These are phyloP conservation scores for Beauveria pseudobassiana DNA, from an alignment of 2,329 filamentous ascomycete species.

Conservation along the genomic window DNA sequence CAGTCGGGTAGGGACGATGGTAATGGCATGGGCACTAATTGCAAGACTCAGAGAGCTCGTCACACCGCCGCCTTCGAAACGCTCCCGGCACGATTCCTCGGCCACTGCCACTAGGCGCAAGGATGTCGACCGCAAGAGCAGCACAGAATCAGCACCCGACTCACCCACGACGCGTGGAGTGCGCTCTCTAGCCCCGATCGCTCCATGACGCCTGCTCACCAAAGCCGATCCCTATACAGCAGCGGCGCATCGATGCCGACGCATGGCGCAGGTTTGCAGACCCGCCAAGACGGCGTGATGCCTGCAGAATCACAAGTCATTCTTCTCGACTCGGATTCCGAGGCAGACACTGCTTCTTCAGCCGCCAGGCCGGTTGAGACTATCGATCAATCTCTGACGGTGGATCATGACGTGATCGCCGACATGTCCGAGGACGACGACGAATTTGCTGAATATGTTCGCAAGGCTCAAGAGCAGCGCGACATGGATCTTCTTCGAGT, in stretches of 20 bases:
- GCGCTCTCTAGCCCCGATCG: constrained; percentile 6
- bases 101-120: constrained; percentile 15
- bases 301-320: constrained; percentile 18
- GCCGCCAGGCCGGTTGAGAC: constrained; percentile 14
- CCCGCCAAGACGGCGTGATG: neutral
- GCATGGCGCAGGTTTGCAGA: neutral
- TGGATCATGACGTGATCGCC: constrained; percentile 10
- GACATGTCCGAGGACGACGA: constrained; percentile 28
- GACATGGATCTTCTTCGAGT: constrained; percentile 11
- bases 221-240: neutral
- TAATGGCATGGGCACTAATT: neutral
- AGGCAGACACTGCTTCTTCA: constrained; percentile 11
- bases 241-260: neutral
- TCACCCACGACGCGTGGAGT: neutral
- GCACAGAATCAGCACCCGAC: neutral
- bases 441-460: constrained; percentile 39
- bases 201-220: neutral
- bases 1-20: too few species aligned
- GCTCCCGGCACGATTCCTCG: constrained; percentile 19
- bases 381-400: neutral
- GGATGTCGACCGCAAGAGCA: constrained; percentile 12
- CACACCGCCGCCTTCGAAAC: constrained; percentile 33
- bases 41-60: constrained; percentile 22
- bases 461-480: constrained; percentile 30
- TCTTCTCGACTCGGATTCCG: constrained; percentile 27